Evolutionary conservation across 345 rosid genomes (phyloP), one percentile per base, ranked within the genome.

Genomic region (Gossypium rotundifolium): DNA sequence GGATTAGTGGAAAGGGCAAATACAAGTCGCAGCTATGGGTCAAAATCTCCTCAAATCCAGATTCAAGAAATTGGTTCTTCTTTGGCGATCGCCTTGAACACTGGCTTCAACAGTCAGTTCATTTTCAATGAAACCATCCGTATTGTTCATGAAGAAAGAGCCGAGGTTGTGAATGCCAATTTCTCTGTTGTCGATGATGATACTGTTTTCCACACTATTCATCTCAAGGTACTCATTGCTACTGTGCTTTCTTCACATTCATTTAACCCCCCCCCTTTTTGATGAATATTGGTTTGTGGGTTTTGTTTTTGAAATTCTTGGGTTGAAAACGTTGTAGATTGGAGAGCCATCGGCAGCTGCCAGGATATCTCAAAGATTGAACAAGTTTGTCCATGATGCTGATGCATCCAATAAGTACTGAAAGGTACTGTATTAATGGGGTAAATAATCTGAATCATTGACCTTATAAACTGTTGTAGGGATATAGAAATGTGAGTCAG

Each of bases 111-210:
- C 54, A 27, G 58, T 49, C 85, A 79, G 60, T 81, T 77, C 75
- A n/a, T 83, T 71, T 87, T 87, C 73, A 73, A 71, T 14, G 81
- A 87, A 58, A 74, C 66, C 9, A 78, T 85, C 72, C 85, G 84
- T 12, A 65, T 80, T 68, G 81, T 85, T 10, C 85, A 81, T 23
- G 83, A 87, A 64, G 88, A 85, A 77, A 85, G 88, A 46, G 87
- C 70, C 44, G 88, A 85, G 55, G 61, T 85, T 72, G 77, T 79
- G 25, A 73, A 71, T 76, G 89, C 88, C 46, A 80, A 65, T 48
- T 80, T 83, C 59, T 79, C 85, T 45, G 80, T 66, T 25, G 76
- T 81, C 11, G 63, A 79, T 22, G 84, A 85, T 11, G 82, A 85
- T 60, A 69, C 75, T 51, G 78, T 85, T 55, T 79, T 82, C 75